Evolutionary conservation across 1,139 yeast species (phyloP), one percentile per base, ranked within the genome.

Genomic region (Yamadazyma pseudoaaseri): DNA sequence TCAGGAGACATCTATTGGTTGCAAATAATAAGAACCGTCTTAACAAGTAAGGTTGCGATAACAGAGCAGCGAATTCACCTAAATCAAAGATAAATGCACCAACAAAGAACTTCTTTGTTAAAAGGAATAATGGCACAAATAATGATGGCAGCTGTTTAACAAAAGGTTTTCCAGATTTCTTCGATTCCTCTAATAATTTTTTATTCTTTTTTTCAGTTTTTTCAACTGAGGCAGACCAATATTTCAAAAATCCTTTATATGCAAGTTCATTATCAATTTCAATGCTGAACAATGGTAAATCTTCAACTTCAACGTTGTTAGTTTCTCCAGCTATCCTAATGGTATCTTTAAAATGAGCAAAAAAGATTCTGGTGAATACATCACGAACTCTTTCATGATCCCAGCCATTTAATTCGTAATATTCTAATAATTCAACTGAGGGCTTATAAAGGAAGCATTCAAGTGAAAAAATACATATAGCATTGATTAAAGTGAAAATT

Each of bases 361-460:
- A 56, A 2, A 53, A 39, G 21, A 58, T 35, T 22, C 54, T 51
- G 6, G 52, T 38, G 33, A 54, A 49, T 31, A 60, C 34, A 40
- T 55, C 54, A 28, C 54, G 49, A 6, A 51, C 55, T 15, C 59
- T 42, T 15, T 42, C 39, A 4, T 41, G 36, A 34, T 54, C 58
- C 65, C 69, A 61, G 16, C 44, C 61, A 36, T 55, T 62, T 38
- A 64, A 53, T 18, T 59, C 55, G 36, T 43, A 74, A 42, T 62
- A 64, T 5, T 65, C 66, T 5, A 49, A 33, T 22, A 77, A 58
- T 43, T 74, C 77, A 5, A 52, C 49, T 5, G 73, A 65, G 4
- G 83, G 81, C 10, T 50, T 42, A 45, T 66, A 79, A 26, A 47
- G 49, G 16, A 45, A 46, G 4, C 57, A 43, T 41, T 75, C 76